phyloP scores from a whole-genome alignment of 176 grass and related monocot genomes.

The Bonia amplexicaulis region DNA sequence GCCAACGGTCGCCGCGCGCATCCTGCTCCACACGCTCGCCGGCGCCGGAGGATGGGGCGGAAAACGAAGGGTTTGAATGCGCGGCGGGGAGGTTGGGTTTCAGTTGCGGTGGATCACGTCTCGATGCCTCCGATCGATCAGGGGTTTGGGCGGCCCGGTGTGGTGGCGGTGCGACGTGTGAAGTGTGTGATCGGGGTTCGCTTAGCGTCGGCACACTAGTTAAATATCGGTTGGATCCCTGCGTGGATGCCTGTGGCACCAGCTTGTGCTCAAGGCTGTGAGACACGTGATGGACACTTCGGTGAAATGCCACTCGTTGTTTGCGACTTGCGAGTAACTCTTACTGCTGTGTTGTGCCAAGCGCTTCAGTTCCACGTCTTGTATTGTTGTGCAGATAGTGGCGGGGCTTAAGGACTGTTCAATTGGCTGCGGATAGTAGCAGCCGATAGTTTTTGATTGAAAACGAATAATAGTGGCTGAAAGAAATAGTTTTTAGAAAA shows the following conservation, averaged over 20 bases:
- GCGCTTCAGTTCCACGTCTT: background rate
- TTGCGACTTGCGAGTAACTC: background rate
- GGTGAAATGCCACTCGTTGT: background rate
- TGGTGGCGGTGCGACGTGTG: background rate
- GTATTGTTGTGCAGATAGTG: background rate
- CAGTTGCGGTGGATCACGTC: background rate
- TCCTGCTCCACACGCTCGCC: conserved; percentile 29
- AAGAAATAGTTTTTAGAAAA: too few relatives aligned
- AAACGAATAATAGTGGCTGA: too few relatives aligned
- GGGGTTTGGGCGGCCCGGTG: background rate
- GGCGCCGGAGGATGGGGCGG: background rate
- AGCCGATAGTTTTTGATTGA: too few relatives aligned
- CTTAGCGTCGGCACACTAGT: background rate
- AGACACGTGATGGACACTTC: background rate
- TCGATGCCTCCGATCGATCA: background rate
- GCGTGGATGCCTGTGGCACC: background rate
- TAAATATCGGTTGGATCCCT: background rate
- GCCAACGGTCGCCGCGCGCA: background rate
- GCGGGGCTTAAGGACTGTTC: too few relatives aligned
- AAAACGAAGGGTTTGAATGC: background rate
- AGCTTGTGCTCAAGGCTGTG: conserved; percentile 1
- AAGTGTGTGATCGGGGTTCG: background rate
- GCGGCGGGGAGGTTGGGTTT: background rate
- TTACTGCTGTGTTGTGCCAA: background rate
- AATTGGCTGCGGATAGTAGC: too few relatives aligned